phyloP scores from a whole-genome alignment of 768 basidiomycete genomes.

The Serendipita vermifera region DNA sequence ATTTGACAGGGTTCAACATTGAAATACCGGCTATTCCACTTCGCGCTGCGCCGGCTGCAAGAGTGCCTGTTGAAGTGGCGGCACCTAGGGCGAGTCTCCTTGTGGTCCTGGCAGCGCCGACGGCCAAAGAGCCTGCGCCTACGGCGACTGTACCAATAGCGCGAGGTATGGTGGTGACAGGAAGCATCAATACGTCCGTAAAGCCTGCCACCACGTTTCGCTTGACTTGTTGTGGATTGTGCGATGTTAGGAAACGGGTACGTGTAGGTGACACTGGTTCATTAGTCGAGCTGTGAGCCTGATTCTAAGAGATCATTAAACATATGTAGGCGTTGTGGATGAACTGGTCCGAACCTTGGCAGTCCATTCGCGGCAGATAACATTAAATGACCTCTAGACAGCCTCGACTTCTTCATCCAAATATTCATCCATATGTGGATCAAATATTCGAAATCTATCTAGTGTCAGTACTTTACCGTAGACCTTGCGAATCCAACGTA shows the following conservation, averaged over 20 bases:
- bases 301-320: slow-evolving; percentile 11
- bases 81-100: slow-evolving; percentile 41
- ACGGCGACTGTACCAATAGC: slow-evolving; percentile 31
- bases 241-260: slow-evolving; percentile 63
- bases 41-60: not conserved
- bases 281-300: slow-evolving; percentile 9
- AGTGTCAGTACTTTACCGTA: too few relatives aligned
- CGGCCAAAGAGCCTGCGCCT: slow-evolving; percentile 22
- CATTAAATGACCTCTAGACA: slow-evolving; percentile 59
- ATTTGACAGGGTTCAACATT: slow-evolving; percentile 83
- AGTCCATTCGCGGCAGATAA: slow-evolving; percentile 72
- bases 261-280: slow-evolving; percentile 13
- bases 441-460: slow-evolving; percentile 86
- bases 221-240: slow-evolving; percentile 85
- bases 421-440: slow-evolving; percentile 94
- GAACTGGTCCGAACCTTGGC: slow-evolving; percentile 37
- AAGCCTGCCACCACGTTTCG: slow-evolving; percentile 88
- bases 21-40: slow-evolving; percentile 65
- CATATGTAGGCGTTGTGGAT: too few relatives aligned
- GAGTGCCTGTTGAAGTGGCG: not conserved
- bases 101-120: slow-evolving; percentile 53
- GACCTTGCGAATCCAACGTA: too few relatives aligned
- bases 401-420: slow-evolving; percentile 85
- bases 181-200: slow-evolving; percentile 74
- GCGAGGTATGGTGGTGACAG: slow-evolving; percentile 91